These are phyloP conservation scores for Xylaria sp. DNA, from an alignment of 2,329 filamentous ascomycete species.

Conservation along the genomic window DNA sequence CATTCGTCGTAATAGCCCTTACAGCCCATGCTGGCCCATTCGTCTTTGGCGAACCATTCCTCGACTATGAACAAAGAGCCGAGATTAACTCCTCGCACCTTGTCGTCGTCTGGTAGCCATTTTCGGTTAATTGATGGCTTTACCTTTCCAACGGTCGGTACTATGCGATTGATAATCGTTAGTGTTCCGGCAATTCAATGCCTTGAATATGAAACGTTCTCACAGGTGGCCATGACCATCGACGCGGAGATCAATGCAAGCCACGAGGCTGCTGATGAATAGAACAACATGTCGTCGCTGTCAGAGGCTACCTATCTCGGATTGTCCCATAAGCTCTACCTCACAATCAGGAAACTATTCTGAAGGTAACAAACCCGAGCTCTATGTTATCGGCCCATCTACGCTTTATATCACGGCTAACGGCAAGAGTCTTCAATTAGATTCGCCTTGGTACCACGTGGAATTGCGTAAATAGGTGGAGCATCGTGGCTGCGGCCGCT, in stretches of 20 bases:
- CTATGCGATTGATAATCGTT: neutral
- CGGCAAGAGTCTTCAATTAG: neutral
- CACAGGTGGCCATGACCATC: constrained; percentile 16
- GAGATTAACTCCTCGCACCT: constrained; percentile 59
- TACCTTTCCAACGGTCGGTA: neutral
- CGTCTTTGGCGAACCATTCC: constrained; percentile 58
- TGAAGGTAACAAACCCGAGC: neutral
- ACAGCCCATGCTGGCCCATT: constrained; percentile 60
- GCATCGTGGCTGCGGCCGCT: neutral
- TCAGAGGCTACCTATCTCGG: neutral
- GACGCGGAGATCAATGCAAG: constrained; percentile 2
- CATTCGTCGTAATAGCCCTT: constrained; percentile 56
- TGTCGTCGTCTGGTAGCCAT: constrained; percentile 33
- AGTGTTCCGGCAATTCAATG: neutral
- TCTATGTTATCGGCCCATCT: neutral
- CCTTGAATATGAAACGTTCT: neutral
- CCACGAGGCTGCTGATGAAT: constrained; percentile 7
- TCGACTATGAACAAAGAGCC: constrained; percentile 62
- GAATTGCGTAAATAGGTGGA: neutral
- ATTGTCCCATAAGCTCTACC: too few species aligned
- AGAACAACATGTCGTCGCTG: constrained; percentile 14
- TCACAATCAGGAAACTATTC: neutral
- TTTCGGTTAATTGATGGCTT: constrained; percentile 10
- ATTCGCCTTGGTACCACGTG: neutral
- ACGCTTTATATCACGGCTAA: constrained; percentile 5